phyloP scores from a whole-genome alignment of 2,329 filamentous ascomycete species.

The Stylonectria norvegica region DNA sequence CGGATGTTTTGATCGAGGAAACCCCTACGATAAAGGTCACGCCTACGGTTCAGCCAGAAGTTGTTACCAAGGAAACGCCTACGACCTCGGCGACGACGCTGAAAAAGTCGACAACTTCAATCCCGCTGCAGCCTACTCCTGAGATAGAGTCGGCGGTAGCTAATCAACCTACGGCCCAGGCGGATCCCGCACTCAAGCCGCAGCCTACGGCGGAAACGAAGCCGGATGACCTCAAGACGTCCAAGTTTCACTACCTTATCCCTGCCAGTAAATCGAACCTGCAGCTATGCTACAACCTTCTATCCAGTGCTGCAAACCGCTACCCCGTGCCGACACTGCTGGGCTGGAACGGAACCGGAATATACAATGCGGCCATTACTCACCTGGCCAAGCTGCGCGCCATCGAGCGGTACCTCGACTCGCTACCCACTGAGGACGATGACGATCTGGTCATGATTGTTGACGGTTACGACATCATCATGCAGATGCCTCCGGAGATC shows the following conservation, averaged over 20 bases:
- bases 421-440: slow-evolving; percentile 32
- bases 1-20: no score
- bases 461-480: slow-evolving; percentile 62
- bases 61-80: no score
- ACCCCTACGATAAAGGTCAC: no score
- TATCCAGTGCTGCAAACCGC: slow-evolving; percentile 36
- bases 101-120: no score
- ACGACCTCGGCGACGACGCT: no score
- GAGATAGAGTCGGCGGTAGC: no score
- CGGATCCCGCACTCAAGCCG: no score
- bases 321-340: slow-evolving; percentile 38
- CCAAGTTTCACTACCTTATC: slow-evolving; percentile 37
- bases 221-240: slow-evolving; percentile 16
- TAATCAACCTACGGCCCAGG: no score
- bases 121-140: no score
- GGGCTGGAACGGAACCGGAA: slow-evolving; percentile 36
- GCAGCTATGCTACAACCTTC: slow-evolving; percentile 37
- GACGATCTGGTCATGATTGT: slow-evolving; percentile 62
- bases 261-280: slow-evolving; percentile 37
- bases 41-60: no score
- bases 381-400: slow-evolving; percentile 40
- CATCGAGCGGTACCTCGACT: slow-evolving; percentile 34
- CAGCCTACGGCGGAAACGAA: background rate
- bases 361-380: slow-evolving; percentile 33
- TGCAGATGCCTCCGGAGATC: slow-evolving; percentile 62